These are phyloP conservation scores for Puccinia novopanici DNA, from an alignment of 1,284 basidiomycete species.

Conservation along the genomic window DNA sequence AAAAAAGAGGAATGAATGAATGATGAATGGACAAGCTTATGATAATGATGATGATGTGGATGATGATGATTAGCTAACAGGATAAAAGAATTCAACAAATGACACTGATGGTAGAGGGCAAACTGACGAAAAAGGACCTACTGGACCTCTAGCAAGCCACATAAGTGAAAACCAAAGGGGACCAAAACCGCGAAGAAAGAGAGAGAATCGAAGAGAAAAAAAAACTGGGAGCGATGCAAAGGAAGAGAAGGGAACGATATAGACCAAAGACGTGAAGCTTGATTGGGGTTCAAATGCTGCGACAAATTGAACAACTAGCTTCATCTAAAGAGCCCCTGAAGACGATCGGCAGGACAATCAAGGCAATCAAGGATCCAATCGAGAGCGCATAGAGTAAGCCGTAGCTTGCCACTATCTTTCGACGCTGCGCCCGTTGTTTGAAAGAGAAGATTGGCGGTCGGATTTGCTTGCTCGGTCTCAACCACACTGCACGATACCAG, in stretches of 20 bases:
- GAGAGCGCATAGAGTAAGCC: slow-evolving; percentile 43
- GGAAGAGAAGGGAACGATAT: not conserved
- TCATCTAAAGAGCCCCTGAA: slow-evolving; percentile 47
- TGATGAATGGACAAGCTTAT: slow-evolving; percentile 14
- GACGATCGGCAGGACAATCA: slow-evolving; percentile 47
- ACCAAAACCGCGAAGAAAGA: not conserved
- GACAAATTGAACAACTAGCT: slow-evolving; percentile 46
- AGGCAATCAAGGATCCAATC: slow-evolving; percentile 44
- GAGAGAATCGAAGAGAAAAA: not conserved
- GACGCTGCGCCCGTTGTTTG: slow-evolving; percentile 80
- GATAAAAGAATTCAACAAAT: not conserved
- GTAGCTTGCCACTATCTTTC: slow-evolving; percentile 66
- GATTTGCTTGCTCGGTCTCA: slow-evolving; percentile 83
- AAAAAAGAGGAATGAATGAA: not conserved
- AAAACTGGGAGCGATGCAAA: not conserved
- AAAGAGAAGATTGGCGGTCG: slow-evolving; percentile 87
- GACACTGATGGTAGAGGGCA: not conserved
- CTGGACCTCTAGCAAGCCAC: not conserved
- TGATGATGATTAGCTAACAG: not conserved
- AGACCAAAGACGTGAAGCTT: not conserved
- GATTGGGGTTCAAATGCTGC: slow-evolving; percentile 28
- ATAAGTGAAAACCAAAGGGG: slow-evolving; percentile 13
- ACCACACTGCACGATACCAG: slow-evolving; percentile 67
- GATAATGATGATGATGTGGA: not conserved
- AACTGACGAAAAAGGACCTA: not conserved